These are phyloP conservation scores for Psophocarpus tetragonolobus DNA, from an alignment of 306 rosid species.

Conservation along the genomic window DNA sequence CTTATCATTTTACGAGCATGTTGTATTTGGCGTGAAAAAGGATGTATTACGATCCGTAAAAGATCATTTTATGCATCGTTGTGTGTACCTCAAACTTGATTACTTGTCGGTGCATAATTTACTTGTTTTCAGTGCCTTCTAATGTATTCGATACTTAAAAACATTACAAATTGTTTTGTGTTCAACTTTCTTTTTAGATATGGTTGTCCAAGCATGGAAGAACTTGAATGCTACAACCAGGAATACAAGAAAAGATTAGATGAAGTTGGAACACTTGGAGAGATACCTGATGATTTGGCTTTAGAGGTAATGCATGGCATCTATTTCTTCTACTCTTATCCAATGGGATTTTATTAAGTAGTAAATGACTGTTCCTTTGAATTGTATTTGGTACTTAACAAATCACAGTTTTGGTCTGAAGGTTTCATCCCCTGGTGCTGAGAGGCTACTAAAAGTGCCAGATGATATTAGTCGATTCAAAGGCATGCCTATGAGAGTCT, in stretches of 20 bases:
- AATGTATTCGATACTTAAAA: background rate
- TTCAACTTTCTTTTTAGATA: slow-evolving; percentile 53
- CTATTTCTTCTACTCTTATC: background rate
- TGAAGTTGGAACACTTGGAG: slow-evolving; percentile 78
- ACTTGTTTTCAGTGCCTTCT: background rate
- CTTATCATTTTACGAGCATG: slow-evolving; percentile 2
- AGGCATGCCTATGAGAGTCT: slow-evolving; percentile 78
- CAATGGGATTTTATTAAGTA: slow-evolving; percentile 20
- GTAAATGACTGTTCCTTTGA: slow-evolving; percentile 21
- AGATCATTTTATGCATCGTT: background rate
- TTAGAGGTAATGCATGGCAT: slow-evolving; percentile 58
- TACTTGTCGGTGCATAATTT: background rate
- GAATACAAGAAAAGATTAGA: slow-evolving; percentile 78
- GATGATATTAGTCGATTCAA: slow-evolving; percentile 75
- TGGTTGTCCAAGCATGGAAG: slow-evolving; percentile 88
- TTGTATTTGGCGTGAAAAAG: slow-evolving; percentile 1
- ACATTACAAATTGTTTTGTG: slow-evolving; percentile 23
- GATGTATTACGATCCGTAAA: background rate
- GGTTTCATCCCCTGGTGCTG: slow-evolving; percentile 96
- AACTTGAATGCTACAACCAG: slow-evolving; percentile 71
- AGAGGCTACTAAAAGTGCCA: slow-evolving; percentile 80
- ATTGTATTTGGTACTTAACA: slow-evolving; percentile 28
- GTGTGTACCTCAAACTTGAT: slow-evolving; percentile 2
- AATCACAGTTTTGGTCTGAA: slow-evolving; percentile 36
- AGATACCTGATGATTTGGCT: slow-evolving; percentile 82